Conservation (phyloP, 257 asterid species). For the Solanum peruvianum region DNA sequence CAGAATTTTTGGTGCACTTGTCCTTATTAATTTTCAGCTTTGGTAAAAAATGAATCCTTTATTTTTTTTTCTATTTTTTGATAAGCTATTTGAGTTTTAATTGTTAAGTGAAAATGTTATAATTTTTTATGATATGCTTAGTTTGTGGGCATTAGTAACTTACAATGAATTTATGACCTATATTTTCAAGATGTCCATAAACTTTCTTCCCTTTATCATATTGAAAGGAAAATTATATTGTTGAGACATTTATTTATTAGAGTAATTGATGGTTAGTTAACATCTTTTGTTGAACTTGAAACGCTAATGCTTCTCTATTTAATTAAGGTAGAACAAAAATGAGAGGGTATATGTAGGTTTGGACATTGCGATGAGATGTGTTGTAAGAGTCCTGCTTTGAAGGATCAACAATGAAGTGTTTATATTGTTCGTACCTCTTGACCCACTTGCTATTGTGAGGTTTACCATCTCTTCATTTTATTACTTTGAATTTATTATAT, state of each 20-base stretch:
- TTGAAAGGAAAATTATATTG: neutral
- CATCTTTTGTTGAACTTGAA: neutral
- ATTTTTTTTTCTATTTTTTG: too few species aligned
- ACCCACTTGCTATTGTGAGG: conserved; percentile 65
- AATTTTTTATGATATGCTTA: too few species aligned
- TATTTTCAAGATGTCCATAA: neutral
- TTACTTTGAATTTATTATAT: neutral
- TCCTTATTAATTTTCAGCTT: neutral
- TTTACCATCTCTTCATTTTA: conserved; percentile 1
- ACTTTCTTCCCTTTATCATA: neutral
- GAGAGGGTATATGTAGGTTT: conserved; percentile 29
- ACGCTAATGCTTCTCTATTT: neutral
- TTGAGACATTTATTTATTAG: neutral
- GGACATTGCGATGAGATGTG: conserved; percentile 77
- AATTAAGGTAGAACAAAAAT: neutral
- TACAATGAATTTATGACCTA: neutral
- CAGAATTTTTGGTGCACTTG: too few species aligned
- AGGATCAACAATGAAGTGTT: conserved; percentile 86
- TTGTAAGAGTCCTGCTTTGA: conserved; percentile 80
- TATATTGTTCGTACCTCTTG: conserved; percentile 92
- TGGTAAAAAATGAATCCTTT: neutral
- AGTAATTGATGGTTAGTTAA: neutral
- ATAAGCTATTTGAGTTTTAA: too few species aligned
- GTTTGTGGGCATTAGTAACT: neutral
- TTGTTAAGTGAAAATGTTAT: neutral